Conservation (phyloP, 2,329 filamentous ascomycete species). For the Cladosporium phlei region DNA sequence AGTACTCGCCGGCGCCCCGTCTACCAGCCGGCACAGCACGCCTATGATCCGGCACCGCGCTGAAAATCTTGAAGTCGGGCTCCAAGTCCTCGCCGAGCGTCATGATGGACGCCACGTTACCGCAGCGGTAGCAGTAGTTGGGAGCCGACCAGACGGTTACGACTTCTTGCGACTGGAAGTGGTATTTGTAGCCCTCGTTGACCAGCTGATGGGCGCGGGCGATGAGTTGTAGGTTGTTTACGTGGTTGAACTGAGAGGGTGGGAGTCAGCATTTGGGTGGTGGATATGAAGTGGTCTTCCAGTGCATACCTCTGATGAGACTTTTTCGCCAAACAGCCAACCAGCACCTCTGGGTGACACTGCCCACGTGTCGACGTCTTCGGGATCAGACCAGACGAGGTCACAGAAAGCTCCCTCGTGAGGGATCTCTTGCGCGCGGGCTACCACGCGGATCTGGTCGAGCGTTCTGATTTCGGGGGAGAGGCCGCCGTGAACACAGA, state of each 20-base stretch:
- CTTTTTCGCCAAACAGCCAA: constrained; percentile 66
- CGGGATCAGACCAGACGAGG: constrained; percentile 71
- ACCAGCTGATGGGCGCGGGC: constrained; percentile 70
- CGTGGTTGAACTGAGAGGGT: constrained; percentile 60
- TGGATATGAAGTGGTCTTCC: background rate
- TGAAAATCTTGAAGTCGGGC: constrained; percentile 89
- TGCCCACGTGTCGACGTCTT: constrained; percentile 64
- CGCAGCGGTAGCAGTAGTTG: constrained; percentile 97
- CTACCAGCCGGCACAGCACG: constrained; percentile 68
- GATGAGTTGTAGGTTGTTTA: constrained; percentile 67
- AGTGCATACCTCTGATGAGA: constrained; percentile 57
- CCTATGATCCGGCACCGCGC: constrained; percentile 79
- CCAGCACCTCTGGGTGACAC: constrained; percentile 63
- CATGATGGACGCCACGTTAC: constrained; percentile 86
- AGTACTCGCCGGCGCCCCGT: constrained; percentile 48
- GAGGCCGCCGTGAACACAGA: constrained; percentile 68
- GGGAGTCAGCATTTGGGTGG: constrained; percentile 11
- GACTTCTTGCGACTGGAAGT: constrained; percentile 91
- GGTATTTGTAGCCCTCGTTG: constrained; percentile 81
- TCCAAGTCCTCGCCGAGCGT: constrained; percentile 79
- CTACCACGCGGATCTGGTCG: constrained; percentile 70
- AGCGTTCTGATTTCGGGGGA: constrained; percentile 69
- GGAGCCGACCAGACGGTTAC: constrained; percentile 85
- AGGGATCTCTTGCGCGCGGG: constrained; percentile 69
- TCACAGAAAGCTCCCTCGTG: constrained; percentile 75